These are phyloP conservation scores for Trametes polyzona DNA, from an alignment of 1,284 basidiomycete species.

Conservation along the genomic window DNA sequence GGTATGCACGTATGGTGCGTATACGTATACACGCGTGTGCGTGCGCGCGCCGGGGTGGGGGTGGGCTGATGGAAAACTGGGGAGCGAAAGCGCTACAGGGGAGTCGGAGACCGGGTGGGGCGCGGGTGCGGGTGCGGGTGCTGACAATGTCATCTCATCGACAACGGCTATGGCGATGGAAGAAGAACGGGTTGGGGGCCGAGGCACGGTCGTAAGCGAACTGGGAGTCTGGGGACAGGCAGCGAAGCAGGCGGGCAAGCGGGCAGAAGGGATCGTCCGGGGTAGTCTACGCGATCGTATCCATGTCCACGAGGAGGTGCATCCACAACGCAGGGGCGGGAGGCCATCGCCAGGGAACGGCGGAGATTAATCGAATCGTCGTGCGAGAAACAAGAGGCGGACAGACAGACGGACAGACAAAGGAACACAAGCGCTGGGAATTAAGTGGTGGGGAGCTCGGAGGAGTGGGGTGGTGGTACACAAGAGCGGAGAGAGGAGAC, in stretches of 20 bases:
- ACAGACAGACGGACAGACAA: not conserved
- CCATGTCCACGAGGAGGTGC: not conserved
- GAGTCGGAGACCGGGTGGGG: too few relatives aligned
- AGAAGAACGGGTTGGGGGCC: not conserved
- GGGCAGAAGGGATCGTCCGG: not conserved
- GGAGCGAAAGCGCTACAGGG: too few relatives aligned
- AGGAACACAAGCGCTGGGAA: not conserved
- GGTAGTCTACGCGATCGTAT: conserved; percentile 6
- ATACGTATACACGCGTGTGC: too few relatives aligned
- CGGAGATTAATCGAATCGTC: not conserved
- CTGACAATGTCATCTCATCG: not conserved
- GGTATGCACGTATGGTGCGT: not conserved
- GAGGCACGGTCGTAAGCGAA: too few relatives aligned
- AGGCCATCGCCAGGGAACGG: not conserved
- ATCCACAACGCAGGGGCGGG: not conserved
- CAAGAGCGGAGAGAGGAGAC: not conserved
- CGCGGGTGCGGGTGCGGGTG: too few relatives aligned
- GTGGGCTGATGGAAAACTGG: too few relatives aligned
- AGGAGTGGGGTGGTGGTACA: not conserved
- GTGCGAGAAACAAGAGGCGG: not conserved
- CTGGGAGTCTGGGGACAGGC: not conserved
- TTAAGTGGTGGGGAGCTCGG: not conserved
- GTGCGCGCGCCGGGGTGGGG: too few relatives aligned
- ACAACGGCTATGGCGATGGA: not conserved
- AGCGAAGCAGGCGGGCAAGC: not conserved